These are phyloP conservation scores for Parietichytrium sp. DNA, from an alignment of 108 stramenopile species.

Conservation along the genomic window DNA sequence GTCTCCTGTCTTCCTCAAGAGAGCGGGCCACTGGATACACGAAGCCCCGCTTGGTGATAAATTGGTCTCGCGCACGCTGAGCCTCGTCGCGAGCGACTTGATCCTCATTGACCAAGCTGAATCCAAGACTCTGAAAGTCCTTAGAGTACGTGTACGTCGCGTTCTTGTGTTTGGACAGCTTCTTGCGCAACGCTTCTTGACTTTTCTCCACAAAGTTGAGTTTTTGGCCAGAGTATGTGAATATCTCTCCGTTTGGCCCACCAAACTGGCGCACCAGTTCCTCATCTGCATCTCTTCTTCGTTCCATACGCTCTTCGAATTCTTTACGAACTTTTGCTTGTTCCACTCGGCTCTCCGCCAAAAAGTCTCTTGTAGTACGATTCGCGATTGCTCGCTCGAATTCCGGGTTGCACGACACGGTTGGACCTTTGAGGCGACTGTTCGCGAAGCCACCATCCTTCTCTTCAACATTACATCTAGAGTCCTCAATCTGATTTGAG, in stretches of 20 bases:
- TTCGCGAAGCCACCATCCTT: neutral
- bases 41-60: constrained; percentile 16
- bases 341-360: neutral
- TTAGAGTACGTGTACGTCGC: constrained; percentile 26
- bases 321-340: neutral
- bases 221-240: constrained; percentile 32
- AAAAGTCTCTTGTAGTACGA: neutral
- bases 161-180: neutral
- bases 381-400: neutral
- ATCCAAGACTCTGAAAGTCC: neutral
- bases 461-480: too few species aligned
- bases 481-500: too few species aligned
- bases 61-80: neutral
- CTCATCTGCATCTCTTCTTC: neutral
- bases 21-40: neutral
- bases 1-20: neutral
- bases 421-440: neutral
- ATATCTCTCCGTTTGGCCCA: neutral
- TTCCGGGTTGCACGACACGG: neutral
- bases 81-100: neutral
- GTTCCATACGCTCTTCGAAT: neutral
- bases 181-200: neutral
- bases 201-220: constrained; percentile 36
- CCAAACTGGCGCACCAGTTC: neutral
- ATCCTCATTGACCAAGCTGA: constrained; percentile 1